Evolutionary conservation across 1,284 basidiomycete species (phyloP), one percentile per base, ranked within the genome.

Genomic region (Flammula alnicola): DNA sequence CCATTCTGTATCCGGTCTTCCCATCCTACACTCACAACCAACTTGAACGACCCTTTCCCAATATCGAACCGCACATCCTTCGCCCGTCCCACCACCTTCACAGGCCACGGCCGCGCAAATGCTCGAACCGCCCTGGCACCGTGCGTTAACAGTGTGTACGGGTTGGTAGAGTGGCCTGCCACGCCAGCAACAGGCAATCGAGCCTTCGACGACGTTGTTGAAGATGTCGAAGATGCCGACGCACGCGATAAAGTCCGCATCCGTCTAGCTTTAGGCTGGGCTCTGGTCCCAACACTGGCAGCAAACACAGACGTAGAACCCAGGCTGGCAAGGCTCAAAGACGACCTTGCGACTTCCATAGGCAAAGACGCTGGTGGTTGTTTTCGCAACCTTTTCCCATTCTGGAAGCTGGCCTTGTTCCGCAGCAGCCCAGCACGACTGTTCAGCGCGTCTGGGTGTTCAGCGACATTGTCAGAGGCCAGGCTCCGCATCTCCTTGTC

Each of bases 91-190:
- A 95, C 84, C 4, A 83, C 80, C 10, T 83, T 86, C 6, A 78
- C 70, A 0, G 94, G 92, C 70, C 80, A 95, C 0, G 95, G 94
- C 1, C 95, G 76, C 47, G 81, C 81, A 69, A 95, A 94, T 0
- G 93, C 93, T 14, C 83, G 80, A 14, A 88, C 76, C 0, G 93
- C 93, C 12, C 95, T 76, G 0, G 91, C 83, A 8, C 95, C 95
- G 59, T 92, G 81, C 1, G 88, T 85, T 12, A 94, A 68, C 64
- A 95, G 87, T 36, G 81, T 78, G 56, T 84, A 82, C 1, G 84
- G 74, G 57, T 67, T 63, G 6, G 44, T 38, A 1, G 47, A 47
- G 48, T 52, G 62, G 14, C 41, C 59, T n/a, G 53, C 49, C 2
- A 40, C 35, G 14, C 38, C 25, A 4, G n/a, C 16, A n/a, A 25